Evolutionary conservation across 176 grass and related monocot species (phyloP).

Genomic region (Secale cereale): DNA sequence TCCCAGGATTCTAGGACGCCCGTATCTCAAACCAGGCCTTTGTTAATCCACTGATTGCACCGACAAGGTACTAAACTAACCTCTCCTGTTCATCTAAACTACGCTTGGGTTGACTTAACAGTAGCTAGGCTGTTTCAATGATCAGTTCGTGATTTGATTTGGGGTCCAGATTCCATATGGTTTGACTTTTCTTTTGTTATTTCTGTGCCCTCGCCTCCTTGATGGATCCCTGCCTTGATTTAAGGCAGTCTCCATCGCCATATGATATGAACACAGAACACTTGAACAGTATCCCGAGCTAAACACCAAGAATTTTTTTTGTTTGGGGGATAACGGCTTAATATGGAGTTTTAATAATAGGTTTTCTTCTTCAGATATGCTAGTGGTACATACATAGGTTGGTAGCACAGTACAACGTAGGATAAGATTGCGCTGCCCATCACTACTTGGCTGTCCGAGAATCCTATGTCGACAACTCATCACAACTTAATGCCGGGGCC

Average conservation of each 20-base stretch:
- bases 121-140: conserved; percentile 12
- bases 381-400: conserved; percentile 16
- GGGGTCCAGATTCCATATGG: conserved; percentile 7
- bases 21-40: conserved; percentile 28
- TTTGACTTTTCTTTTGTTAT: conserved; percentile 13
- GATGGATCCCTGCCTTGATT: conserved; percentile 13
- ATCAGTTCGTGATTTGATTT: conserved; percentile 35
- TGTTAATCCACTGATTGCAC: conserved; percentile 32
- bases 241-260: neutral
- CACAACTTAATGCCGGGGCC: conserved; percentile 23
- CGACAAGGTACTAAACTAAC: conserved; percentile 44
- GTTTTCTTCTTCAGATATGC: neutral
- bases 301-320: neutral
- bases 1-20: conserved; percentile 49
- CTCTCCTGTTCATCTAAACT: conserved; percentile 20
- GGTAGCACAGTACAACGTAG: conserved; percentile 35
- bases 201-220: neutral
- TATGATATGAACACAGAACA: neutral
- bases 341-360: neutral
- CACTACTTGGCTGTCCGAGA: conserved; percentile 25
- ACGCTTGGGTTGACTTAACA: conserved; percentile 31
- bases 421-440: conserved; percentile 46
- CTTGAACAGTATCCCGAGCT: too few relatives aligned
- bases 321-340: neutral
- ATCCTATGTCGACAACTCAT: conserved; percentile 37